Conservation (phyloP, 768 basidiomycete species). For the Boletus vermiculosoides region DNA sequence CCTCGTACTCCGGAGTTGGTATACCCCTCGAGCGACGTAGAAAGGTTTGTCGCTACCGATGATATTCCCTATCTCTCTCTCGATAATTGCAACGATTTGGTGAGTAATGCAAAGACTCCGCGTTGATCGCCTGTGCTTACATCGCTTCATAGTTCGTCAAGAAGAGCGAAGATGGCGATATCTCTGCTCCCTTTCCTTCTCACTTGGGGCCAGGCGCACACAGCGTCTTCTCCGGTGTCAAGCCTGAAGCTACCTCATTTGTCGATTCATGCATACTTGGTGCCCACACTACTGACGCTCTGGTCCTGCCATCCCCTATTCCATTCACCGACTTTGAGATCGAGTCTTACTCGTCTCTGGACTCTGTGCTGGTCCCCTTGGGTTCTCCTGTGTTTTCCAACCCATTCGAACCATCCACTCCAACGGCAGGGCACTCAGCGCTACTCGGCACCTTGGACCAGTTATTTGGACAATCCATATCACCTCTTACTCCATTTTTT, state of each 20-base stretch:
- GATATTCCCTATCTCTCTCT: conserved; percentile 39
- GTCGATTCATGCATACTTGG: conserved; percentile 28
- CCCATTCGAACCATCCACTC: conserved; percentile 23
- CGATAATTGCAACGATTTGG: conserved; percentile 16
- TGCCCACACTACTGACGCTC: conserved; percentile 9
- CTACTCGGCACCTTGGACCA: conserved; percentile 28
- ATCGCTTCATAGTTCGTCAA: conserved; percentile 5
- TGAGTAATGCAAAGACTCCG: conserved; percentile 11
- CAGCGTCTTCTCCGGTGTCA: conserved; percentile 30
- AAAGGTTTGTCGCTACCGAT: conserved; percentile 34
- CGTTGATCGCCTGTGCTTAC: conserved; percentile 7
- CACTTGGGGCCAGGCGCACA: conserved; percentile 21
- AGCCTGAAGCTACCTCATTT: conserved; percentile 29
- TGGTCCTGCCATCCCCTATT: conserved; percentile 3
- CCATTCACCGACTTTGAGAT: conserved; percentile 12
- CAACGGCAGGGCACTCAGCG: conserved; percentile 3
- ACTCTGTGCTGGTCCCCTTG: conserved; percentile 11
- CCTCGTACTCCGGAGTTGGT: conserved; percentile 22
- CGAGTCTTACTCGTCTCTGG: conserved; percentile 6
- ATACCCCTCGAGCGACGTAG: conserved; percentile 5
- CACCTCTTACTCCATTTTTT: conserved; percentile 19
- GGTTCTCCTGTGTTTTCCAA: conserved; percentile 33
- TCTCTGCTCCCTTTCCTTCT: conserved; percentile 14
- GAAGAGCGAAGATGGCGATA: not conserved
- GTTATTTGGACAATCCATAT: conserved; percentile 31